Percentiles rank a stretch among this genome's conserved stretches.
Evolutionary conservation across 2,329 filamentous ascomycete species (phyloP).

Genomic region (Neopestalotiopsis sp.): DNA sequence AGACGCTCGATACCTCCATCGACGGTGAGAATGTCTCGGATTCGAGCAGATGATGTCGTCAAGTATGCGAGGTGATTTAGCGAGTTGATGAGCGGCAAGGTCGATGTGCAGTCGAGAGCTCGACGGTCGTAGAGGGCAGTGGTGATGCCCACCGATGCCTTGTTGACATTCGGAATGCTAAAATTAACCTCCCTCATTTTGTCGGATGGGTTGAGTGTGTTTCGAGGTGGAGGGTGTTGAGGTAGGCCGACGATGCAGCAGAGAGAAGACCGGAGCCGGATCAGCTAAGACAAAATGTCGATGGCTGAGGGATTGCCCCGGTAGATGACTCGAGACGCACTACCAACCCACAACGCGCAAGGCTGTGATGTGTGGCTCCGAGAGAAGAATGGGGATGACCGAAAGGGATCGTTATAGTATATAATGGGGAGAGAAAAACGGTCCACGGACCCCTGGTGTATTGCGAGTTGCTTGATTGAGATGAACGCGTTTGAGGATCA

Average conservation of each 20-base stretch:
- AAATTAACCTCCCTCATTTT: conserved; percentile 99
- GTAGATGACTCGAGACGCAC: conserved; percentile 4
- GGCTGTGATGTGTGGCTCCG: not conserved
- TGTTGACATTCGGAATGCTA: conserved; percentile 98
- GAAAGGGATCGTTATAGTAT: conserved; percentile 27
- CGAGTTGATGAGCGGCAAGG: conserved; percentile 96
- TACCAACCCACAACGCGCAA: not conserved
- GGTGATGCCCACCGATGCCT: conserved; percentile 98
- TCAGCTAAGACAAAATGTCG: conserved; percentile 13
- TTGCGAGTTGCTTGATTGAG: conserved; percentile 21
- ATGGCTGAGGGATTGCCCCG: conserved; percentile 9
- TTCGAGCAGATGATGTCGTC: conserved; percentile 95
- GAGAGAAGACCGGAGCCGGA: conserved; percentile 29
- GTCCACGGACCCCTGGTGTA: conserved; percentile 22
- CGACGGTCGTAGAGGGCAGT: conserved; percentile 97
- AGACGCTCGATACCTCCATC: conserved; percentile 97
- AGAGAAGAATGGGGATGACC: conserved; percentile 18
- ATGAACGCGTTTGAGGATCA: conserved; percentile 30
- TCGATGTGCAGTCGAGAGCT: conserved; percentile 97
- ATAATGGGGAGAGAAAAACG: conserved; percentile 26
- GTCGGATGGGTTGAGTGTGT: conserved; percentile 29
- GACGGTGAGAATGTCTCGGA: conserved; percentile 96
- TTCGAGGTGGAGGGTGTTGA: not conserved
- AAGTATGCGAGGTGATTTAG: conserved; percentile 98
- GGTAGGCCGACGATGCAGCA: conserved; percentile 23